Evolutionary conservation across 331 rosid species (phyloP), one percentile per base, ranked within the genome.

Genomic region (Phaseolus coccineus): DNA sequence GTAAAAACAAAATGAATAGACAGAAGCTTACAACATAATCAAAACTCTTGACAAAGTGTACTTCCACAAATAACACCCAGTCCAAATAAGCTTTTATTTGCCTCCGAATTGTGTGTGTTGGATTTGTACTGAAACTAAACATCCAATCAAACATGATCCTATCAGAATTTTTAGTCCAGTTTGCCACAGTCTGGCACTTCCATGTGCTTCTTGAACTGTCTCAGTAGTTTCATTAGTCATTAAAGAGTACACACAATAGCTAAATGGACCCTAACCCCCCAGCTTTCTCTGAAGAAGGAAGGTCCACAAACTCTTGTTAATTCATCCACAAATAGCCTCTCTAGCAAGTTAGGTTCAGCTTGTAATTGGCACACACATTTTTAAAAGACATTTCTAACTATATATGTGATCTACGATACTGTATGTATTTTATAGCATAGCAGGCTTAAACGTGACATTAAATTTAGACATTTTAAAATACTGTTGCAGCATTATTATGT

Each of bases 101-200:
- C 3, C 68, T 15, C 42, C 25, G 16, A 62, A 15, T 12, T 61
- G 66, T 57, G 65, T 61, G 22, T 30, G 40, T 12, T 28, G 28
- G 40, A 62, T 62, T 22, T 13, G 42, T 31, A 14, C 25, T 7
- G 25, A 33, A 31, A 62, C 46, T 62, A 15, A 30, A 33, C 46
- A 31, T 31, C 5, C 68, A 11, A 59, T 13, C 37, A 30, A 62
- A 13, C 44, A 62, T 47, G 1, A 16, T 35, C 27, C 11, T 14
- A 61, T 14, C 24, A 62, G 25, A 62, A 62, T 2, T 62, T 62
- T 31, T 15, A 15, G n/a, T 28, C 39, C 66, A 62, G 15, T 13
- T 24, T 8, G 14, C n/a, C 24, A 71, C 77, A 79, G 83, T 47
- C 83, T 80, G 83, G 64, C 73, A 61, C 46, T 46, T 58, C 15